Conservation (phyloP, 768 basidiomycete genomes). For the Lentinula lateritia region DNA sequence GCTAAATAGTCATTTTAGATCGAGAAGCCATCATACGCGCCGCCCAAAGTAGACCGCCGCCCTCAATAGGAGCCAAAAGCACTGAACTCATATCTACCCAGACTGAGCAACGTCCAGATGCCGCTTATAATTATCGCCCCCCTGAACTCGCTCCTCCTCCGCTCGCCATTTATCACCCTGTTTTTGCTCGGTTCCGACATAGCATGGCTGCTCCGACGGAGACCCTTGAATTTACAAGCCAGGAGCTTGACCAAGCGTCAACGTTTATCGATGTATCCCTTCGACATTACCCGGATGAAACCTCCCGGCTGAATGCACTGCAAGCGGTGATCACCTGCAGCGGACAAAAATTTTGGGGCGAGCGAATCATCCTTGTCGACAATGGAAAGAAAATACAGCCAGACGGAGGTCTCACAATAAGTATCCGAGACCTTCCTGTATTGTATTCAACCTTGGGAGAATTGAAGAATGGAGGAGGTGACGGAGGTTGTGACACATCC, state of each 20-base stretch:
- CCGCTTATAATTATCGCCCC: conserved; percentile 10
- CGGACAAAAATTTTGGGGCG: no score
- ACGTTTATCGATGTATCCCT: not conserved
- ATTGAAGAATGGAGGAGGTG: not conserved
- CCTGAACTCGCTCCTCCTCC: conserved; percentile 6
- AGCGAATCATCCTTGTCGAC: no score
- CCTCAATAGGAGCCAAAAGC: not conserved
- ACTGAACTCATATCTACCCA: not conserved
- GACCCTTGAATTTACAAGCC: not conserved
- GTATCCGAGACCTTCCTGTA: no score
- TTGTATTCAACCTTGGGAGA: not conserved
- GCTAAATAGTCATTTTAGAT: not conserved
- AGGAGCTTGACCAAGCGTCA: not conserved
- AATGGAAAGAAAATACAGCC: no score
- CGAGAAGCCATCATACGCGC: not conserved
- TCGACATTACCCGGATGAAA: not conserved
- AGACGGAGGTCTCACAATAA: no score
- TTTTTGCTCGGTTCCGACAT: conserved; percentile 6
- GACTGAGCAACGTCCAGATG: not conserved
- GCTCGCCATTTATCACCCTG: conserved; percentile 10
- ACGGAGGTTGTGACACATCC: not conserved
- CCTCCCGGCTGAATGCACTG: no score
- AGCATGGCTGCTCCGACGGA: not conserved
- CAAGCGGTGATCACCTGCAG: no score
- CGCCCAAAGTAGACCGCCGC: not conserved